These are phyloP conservation scores for Hibiscus tridactylites DNA, from an alignment of 345 rosid species.

Conservation along the genomic window DNA sequence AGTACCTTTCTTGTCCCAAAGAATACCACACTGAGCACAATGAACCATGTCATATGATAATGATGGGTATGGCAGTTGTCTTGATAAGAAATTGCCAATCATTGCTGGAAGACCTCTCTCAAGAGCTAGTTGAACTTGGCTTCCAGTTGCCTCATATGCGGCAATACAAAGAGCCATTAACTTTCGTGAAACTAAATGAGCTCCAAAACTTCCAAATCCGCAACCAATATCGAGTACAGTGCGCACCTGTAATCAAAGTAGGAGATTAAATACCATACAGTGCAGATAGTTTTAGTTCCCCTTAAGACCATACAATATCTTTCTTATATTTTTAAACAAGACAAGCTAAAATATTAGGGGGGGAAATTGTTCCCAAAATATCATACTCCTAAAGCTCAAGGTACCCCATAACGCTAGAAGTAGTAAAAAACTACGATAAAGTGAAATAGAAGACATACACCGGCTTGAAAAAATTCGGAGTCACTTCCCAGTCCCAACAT, in stretches of 20 bases:
- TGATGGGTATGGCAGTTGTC: constrained; percentile 82
- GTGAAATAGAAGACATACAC: neutral
- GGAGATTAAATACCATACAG: neutral
- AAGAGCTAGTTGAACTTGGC: constrained; percentile 93
- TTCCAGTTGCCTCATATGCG: constrained; percentile 85
- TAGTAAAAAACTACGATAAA: neutral
- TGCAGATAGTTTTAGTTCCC: neutral
- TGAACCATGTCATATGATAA: constrained; percentile 93
- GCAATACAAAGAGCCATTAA: constrained; percentile 87
- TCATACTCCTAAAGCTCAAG: neutral
- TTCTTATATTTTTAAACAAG: neutral
- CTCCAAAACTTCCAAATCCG: constrained; percentile 97
- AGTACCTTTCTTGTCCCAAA: constrained; percentile 87
- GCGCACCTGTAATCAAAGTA: constrained; percentile 42
- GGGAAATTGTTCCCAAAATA: neutral
- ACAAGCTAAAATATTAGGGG: neutral
- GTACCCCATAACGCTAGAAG: neutral
- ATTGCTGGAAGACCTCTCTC: constrained; percentile 99
- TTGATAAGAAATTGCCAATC: constrained; percentile 76
- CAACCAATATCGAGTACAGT: constrained; percentile 87
- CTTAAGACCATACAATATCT: neutral
- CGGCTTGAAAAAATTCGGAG: constrained; percentile 39
- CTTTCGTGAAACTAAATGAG: constrained; percentile 73
- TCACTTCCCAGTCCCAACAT: constrained; percentile 94
- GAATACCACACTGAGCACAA: constrained; percentile 88